Base-by-base conservation (phyloP, 352 stramenopile genomes). In the Phytophthora pinifolia region DNA sequence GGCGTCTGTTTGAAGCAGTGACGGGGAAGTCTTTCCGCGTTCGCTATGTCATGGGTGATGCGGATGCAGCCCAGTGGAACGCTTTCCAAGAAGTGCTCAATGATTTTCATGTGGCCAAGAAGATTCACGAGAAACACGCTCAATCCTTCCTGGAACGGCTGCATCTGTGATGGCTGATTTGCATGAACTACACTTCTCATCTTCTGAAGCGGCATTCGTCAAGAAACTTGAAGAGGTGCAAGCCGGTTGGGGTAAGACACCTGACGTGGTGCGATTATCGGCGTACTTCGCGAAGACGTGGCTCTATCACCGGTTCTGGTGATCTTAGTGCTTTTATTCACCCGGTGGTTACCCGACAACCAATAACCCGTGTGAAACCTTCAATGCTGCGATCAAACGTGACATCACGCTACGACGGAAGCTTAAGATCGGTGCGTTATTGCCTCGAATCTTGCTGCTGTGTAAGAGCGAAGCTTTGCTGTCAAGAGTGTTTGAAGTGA, bases 31-130 rank as follows among this genome's bases (percentile, higher is more conserved):
- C 14, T 18, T 30, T 59, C 1, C 34, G 9, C 0, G 27, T 74
- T 8, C 41, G 33, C 1, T 63, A 49, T 15, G 56, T 59, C 0
- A 65, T 71, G 48, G 49, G 51, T 14, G 61, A 71, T 32, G 61
- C 66, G 0, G 57, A 74, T 10, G 20, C 38, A 29, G 61, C 53
- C 9, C 55, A 67, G 14, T 52, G 48, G 47, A 68, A 61, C 14
- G 57, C 44, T 9, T 3, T 59, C 7, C 42, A 37, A n/a, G 22
- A 34, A 15, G 39, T 17, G 20, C 20, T 22, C 20, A 22, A 22
- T 3, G 30, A 56, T 59, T 63, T 64, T 42, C 35, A 59, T 30
- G 46, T 68, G 22, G 34, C 32, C 9, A 68, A 64, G 33, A 59
- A 64, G 13, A 22, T 56, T 10, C 53, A 30, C 5, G 37, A 59